Evolutionary conservation across 2,329 filamentous ascomycete species (phyloP).

Genomic region (Diaporthe sp.): DNA sequence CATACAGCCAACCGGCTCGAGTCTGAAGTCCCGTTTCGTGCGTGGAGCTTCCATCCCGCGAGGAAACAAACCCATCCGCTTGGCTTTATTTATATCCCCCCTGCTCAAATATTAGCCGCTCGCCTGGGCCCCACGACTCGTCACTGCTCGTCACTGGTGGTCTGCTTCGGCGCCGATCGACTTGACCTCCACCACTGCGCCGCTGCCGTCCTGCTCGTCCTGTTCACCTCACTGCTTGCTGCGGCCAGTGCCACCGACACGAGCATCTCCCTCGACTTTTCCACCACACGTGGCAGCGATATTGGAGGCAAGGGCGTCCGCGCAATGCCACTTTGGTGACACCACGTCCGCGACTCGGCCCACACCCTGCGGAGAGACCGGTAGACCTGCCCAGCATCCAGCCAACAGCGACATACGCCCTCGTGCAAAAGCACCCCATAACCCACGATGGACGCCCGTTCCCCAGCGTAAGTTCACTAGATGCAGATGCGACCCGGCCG

Average conservation of each 20-base stretch:
- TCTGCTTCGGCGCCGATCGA: conserved; percentile 20
- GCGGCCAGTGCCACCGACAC: not conserved
- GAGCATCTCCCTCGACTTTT: conserved; percentile 13
- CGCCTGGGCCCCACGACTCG: conserved; percentile 19
- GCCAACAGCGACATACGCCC: not conserved
- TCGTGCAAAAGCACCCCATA: not conserved
- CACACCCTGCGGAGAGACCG: conserved; percentile 11
- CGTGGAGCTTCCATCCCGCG: conserved; percentile 4
- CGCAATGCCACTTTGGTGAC: conserved; percentile 25
- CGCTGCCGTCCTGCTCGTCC: not conserved
- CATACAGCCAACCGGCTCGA: not conserved
- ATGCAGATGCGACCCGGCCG: not conserved
- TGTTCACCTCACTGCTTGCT: not conserved
- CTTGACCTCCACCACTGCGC: not conserved
- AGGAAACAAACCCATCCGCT: conserved; percentile 18
- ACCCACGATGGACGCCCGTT: conserved; percentile 29
- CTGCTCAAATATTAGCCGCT: conserved; percentile 21
- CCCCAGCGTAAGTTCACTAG: conserved; percentile 31
- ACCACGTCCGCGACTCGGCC: conserved; percentile 15
- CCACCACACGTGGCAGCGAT: not conserved
- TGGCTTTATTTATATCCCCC: conserved; percentile 24
- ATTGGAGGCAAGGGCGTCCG: not conserved
- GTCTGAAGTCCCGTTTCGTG: not conserved
- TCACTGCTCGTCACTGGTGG: conserved; percentile 22
- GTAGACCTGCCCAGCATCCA: not conserved